Conservation (phyloP, 352 stramenopile species). For the Phytophthora melonis region DNA sequence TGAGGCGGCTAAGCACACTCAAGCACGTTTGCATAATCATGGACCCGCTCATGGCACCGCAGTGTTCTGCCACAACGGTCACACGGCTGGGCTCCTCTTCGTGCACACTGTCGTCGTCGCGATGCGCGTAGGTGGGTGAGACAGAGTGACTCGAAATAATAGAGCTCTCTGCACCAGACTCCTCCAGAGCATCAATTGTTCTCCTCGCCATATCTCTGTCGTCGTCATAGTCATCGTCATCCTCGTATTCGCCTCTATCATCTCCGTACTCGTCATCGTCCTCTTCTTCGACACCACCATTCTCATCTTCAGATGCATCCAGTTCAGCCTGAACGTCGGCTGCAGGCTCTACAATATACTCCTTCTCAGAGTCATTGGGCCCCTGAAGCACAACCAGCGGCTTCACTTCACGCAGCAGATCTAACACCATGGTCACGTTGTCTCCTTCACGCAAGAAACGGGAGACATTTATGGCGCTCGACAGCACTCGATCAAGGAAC, state of each 20-base stretch:
- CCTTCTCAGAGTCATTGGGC: conserved; percentile 69
- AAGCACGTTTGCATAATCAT: conserved; percentile 92
- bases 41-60: conserved; percentile 78
- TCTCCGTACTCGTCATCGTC: conserved; percentile 52
- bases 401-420: conserved; percentile 82
- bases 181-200: conserved; percentile 79
- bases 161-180: conserved; percentile 59
- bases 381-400: conserved; percentile 75
- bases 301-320: conserved; percentile 71
- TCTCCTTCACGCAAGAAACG: conserved; percentile 78
- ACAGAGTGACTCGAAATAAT: conserved; percentile 43
- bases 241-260: conserved; percentile 51
- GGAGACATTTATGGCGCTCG: conserved; percentile 81
- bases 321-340: conserved; percentile 60
- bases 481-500: conserved; percentile 84
- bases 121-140: conserved; percentile 46
- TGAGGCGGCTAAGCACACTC: conserved; percentile 81
- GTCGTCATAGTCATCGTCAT: conserved; percentile 49
- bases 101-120: conserved; percentile 42
- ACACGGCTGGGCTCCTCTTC: conserved; percentile 62
- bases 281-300: conserved; percentile 40
- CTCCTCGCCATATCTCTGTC: conserved; percentile 55
- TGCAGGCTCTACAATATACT: conserved; percentile 73
- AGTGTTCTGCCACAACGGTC: conserved; percentile 82
- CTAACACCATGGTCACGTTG: conserved; percentile 82